phyloP scores from a whole-genome alignment of 2,329 filamentous ascomycete species.

The Aureobasidium sp. region DNA sequence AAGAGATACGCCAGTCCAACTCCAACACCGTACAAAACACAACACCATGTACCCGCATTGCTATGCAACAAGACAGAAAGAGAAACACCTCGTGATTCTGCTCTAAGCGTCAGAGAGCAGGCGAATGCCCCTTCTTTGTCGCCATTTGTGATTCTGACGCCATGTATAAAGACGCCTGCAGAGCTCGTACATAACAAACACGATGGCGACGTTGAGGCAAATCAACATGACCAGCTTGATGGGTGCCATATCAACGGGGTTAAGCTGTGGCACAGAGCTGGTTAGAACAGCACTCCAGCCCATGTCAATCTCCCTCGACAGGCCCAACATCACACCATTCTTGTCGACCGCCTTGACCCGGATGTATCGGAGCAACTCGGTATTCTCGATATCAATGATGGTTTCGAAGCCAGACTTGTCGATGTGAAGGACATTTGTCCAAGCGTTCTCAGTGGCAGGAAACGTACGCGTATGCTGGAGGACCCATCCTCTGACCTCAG shows the following conservation, averaged over 20 bases:
- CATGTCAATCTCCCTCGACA: slow-evolving; percentile 12
- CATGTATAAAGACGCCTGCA: slow-evolving; percentile 21
- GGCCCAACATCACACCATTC: slow-evolving; percentile 2
- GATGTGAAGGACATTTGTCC: slow-evolving; percentile 16
- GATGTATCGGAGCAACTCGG: slow-evolving; percentile 5
- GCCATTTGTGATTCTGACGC: slow-evolving; percentile 10
- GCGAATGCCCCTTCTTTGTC: neutral
- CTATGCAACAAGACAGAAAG: neutral
- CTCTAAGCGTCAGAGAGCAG: slow-evolving; percentile 2
- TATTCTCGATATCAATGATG: slow-evolving; percentile 10
- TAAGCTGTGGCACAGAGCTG: neutral
- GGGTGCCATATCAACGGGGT: neutral
- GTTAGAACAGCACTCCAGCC: slow-evolving; percentile 9
- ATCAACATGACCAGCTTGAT: slow-evolving; percentile 18
- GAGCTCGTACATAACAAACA: slow-evolving; percentile 20
- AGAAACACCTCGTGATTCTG: neutral
- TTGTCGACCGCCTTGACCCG: slow-evolving; percentile 11
- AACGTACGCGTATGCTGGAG: slow-evolving; percentile 15
- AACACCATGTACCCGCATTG: neutral
- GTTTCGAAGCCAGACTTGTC: slow-evolving; percentile 20
- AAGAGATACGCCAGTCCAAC: neutral
- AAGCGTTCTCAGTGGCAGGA: slow-evolving; percentile 9
- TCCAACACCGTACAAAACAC: neutral
- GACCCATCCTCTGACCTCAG: slow-evolving; percentile 18
- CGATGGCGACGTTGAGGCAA: slow-evolving; percentile 15